phyloP scores from a whole-genome alignment of 2,329 filamentous ascomycete genomes.

The Rutstroemia sp. region DNA sequence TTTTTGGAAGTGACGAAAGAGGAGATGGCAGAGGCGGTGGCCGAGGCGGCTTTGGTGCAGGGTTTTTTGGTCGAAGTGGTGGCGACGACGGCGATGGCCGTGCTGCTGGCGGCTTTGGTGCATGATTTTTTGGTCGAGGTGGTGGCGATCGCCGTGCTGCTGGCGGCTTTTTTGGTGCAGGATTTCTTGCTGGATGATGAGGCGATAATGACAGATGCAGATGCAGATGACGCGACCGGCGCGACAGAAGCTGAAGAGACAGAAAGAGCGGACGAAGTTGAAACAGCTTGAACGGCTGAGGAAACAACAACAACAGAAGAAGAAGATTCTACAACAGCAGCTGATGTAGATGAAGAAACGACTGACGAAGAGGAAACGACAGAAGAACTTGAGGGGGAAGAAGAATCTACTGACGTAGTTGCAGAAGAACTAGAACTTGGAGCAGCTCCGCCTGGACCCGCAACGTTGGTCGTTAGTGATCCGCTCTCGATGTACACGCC shows the following conservation, averaged over 20 bases:
- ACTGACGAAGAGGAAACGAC: not conserved
- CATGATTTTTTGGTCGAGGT: no score
- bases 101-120: not conserved
- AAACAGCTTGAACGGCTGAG: slow-evolving; percentile 1
- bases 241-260: not conserved
- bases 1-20: slow-evolving; percentile 2
- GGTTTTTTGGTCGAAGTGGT: not conserved
- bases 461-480: slow-evolving; percentile 34
- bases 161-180: not conserved
- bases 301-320: not conserved
- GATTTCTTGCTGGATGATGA: not conserved
- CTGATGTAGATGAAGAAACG: slow-evolving; percentile 1
- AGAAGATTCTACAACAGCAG: not conserved
- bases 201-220: not conserved
- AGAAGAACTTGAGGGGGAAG: not conserved
- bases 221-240: not conserved
- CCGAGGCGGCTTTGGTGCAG: not conserved
- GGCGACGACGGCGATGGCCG: not conserved
- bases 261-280: not conserved
- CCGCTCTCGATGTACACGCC: slow-evolving; percentile 64
- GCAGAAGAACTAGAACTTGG: slow-evolving; percentile 8
- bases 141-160: not conserved
- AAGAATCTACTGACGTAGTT: slow-evolving; percentile 1
- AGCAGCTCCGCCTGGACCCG: slow-evolving; percentile 27
- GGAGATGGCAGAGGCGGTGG: not conserved